Conservation (phyloP, 2,329 filamentous ascomycete genomes). For the Apiospora aurea region DNA sequence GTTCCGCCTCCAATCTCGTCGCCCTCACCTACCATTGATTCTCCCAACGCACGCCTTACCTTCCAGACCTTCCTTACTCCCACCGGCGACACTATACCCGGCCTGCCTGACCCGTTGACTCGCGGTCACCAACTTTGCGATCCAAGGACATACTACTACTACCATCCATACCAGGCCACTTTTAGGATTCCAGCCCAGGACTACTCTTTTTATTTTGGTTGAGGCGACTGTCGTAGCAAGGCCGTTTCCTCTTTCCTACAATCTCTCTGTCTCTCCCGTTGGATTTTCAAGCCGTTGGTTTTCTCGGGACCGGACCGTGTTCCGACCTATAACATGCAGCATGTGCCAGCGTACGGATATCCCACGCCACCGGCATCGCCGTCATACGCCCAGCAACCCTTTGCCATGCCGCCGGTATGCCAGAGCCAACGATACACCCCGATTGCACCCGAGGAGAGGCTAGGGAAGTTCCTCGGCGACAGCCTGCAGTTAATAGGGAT, state of each 20-base stretch:
- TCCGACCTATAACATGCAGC: slow-evolving; percentile 55
- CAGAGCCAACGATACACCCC: slow-evolving; percentile 58
- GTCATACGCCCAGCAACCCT: slow-evolving; percentile 53
- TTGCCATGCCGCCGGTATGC: slow-evolving; percentile 46
- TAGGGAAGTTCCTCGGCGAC: slow-evolving; percentile 84
- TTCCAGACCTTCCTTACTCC: slow-evolving; percentile 30
- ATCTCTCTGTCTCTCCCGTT: slow-evolving; percentile 35
- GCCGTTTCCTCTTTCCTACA: slow-evolving; percentile 42
- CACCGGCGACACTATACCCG: slow-evolving; percentile 35
- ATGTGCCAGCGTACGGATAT: slow-evolving; percentile 64
- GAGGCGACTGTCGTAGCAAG: slow-evolving; percentile 41
- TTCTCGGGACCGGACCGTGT: slow-evolving; percentile 22
- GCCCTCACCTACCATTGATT: slow-evolving; percentile 24
- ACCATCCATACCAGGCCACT: slow-evolving; percentile 22
- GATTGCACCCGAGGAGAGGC: slow-evolving; percentile 78
- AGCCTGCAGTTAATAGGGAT: slow-evolving; percentile 84
- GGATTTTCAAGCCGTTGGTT: slow-evolving; percentile 16
- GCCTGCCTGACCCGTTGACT: slow-evolving; percentile 56
- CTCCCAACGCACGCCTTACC: slow-evolving; percentile 29
- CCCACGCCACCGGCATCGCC: slow-evolving; percentile 66
- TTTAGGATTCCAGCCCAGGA: slow-evolving; percentile 31
- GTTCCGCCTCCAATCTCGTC: slow-evolving; percentile 30
- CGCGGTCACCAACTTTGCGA: slow-evolving; percentile 47
- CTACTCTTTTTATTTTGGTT: slow-evolving; percentile 32
- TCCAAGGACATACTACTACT: slow-evolving; percentile 25